Evolutionary conservation across 192 early-diverging fungal genomes (phyloP), one percentile per base, ranked within the genome.

Genomic region (Rhizophagus prolifer): DNA sequence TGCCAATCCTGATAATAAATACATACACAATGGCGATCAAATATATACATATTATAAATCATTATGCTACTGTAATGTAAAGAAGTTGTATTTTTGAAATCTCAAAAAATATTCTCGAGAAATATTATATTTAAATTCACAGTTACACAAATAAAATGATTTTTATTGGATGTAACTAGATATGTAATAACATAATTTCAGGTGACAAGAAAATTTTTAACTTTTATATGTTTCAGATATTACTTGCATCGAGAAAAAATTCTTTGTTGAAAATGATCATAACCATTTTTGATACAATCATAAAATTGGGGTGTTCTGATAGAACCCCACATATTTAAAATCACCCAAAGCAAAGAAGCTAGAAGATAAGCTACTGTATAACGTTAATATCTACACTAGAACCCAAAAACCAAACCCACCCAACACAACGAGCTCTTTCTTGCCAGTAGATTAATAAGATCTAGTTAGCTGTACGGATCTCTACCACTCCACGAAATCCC

Each of bases 11-110:
- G 88, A 84, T 90, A 95, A 82, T 90, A 98, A 72, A 98, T 91
- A 84, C 93, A 94, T 38, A 91, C 88, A 79, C 96, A 98, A 81
- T 96, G 93, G 13, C 94, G 86, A 86, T 98, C 95, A 83, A 98
- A 98, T 72, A 98, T 95, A 81, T 95, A 94, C 34, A 97, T 83
- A 78, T 90, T 92, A 88, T 96, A 90, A 58, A 97, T 92, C 81
- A 90, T 87, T 54, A 58, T 81, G 77, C 14, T 38, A 38, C 36
- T 38, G 36, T 38, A 38, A 31, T 71, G 25, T 25, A 65, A 34
- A 13, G 44, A 70, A 70, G 47, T 54, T 54, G 16, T 19, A 19
- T 54, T 16, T 19, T 21, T n/a, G n/a, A 1, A 54, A 54, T 21
- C 3, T 54, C 50, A 21, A 16, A 54, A 7, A 54, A 21, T 38